Conservation (phyloP, 768 basidiomycete genomes). For the Strobilomyces dryophilus region DNA sequence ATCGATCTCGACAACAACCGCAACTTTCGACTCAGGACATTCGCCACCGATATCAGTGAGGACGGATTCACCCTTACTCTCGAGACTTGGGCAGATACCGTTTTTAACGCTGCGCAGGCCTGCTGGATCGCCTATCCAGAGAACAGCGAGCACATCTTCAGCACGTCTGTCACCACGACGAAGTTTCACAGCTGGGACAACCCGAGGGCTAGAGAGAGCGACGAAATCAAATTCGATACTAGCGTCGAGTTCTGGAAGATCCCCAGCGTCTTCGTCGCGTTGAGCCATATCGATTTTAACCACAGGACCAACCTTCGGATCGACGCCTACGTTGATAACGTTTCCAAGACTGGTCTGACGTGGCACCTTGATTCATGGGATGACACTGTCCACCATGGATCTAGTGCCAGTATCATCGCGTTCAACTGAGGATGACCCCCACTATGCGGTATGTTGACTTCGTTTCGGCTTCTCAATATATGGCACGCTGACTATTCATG, state of each 20-base stretch:
- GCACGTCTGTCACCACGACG: constrained; percentile 10
- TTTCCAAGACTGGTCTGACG: not conserved
- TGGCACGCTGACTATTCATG: too few relatives aligned
- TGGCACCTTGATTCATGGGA: constrained; percentile 13
- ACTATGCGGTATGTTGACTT: not conserved
- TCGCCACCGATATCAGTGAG: constrained; percentile 8
- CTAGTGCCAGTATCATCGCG: constrained; percentile 2
- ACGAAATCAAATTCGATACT: constrained; percentile 6
- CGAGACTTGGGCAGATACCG: constrained; percentile 7
- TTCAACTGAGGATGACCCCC: not conserved
- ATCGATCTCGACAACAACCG: not conserved
- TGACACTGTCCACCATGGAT: not conserved
- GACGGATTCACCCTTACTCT: constrained; percentile 14
- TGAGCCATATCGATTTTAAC: constrained; percentile 13
- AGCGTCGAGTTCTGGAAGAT: constrained; percentile 1
- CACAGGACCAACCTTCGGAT: constrained; percentile 9
- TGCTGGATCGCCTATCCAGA: constrained; percentile 21
- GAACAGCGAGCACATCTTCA: constrained; percentile 15
- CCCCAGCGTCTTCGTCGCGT: constrained; percentile 18
- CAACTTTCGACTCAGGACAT: not conserved
- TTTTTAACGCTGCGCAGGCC: not conserved
- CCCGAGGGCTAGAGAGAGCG: not conserved
- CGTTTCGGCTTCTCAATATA: too few relatives aligned
- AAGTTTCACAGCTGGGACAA: not conserved
- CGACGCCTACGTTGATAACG: constrained; percentile 4